Percentiles rank a stretch among this genome's conserved stretches.
Conservation (phyloP, 805 yeast genomes). For the Candida xiaguanensis region DNA sequence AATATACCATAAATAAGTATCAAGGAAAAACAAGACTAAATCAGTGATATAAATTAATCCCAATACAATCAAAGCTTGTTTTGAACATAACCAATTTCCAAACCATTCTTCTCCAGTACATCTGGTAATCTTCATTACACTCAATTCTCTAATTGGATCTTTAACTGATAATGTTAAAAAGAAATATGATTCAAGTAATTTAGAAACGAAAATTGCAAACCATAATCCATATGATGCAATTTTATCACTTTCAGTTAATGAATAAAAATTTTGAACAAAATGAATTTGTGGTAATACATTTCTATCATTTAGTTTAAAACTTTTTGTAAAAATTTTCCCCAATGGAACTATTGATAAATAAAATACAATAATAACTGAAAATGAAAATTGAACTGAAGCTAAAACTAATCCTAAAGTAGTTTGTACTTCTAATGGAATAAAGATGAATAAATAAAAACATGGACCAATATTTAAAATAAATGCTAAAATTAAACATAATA, state of each 20-base stretch:
- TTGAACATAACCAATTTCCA: slow-evolving; percentile 49
- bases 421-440: slow-evolving; percentile 26
- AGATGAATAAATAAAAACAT: slow-evolving; percentile 48
- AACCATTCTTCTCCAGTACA: slow-evolving; percentile 62
- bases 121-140: slow-evolving; percentile 47
- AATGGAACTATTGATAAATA: slow-evolving; percentile 64
- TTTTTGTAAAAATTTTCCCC: slow-evolving; percentile 45
- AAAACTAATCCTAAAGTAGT: slow-evolving; percentile 38
- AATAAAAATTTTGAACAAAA: slow-evolving; percentile 60
- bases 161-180: slow-evolving; percentile 68
- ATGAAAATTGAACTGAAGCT: slow-evolving; percentile 51
- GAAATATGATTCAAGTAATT: slow-evolving; percentile 74
- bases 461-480: slow-evolving; percentile 50
- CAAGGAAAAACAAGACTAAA: slow-evolving; percentile 67
- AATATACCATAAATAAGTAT: slow-evolving; percentile 83
- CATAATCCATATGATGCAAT: slow-evolving; percentile 68
- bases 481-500: slow-evolving; percentile 38
- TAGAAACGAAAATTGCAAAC: slow-evolving; percentile 63
- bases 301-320: slow-evolving; percentile 28
- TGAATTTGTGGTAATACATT: slow-evolving; percentile 47
- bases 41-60: slow-evolving; percentile 56
- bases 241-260: slow-evolving; percentile 48
- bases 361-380: slow-evolving; percentile 51
- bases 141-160: slow-evolving; percentile 70
- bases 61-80: slow-evolving; percentile 57